Conservation (phyloP, 1,284 basidiomycete genomes). For the Tilletia caries region DNA sequence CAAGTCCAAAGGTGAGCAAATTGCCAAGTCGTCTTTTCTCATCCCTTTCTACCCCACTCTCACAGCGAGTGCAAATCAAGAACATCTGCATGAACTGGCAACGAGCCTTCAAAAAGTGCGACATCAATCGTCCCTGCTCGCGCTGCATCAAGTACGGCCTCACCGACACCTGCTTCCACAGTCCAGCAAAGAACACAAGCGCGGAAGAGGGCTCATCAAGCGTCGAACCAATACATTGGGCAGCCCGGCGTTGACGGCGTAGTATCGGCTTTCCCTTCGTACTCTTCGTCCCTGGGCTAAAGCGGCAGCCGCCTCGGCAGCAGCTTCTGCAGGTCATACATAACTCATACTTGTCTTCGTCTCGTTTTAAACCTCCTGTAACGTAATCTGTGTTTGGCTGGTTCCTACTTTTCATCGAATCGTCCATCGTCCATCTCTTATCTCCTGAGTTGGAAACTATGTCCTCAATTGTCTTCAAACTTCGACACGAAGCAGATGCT, state of each 20-base stretch:
- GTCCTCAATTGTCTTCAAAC: too few relatives aligned
- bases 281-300: too few relatives aligned
- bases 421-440: too few relatives aligned
- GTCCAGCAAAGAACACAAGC: conserved; percentile 76
- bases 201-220: conserved; percentile 85
- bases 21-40: background rate
- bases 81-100: conserved; percentile 84
- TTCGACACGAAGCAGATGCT: too few relatives aligned
- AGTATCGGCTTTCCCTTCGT: too few relatives aligned
- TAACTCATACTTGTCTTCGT: too few relatives aligned
- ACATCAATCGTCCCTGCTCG: conserved; percentile 77
- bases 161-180: conserved; percentile 73
- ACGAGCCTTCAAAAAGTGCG: conserved; percentile 85
- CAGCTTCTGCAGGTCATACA: background rate
- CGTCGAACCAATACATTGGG: conserved; percentile 56
- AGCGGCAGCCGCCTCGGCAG: background rate
- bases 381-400: too few relatives aligned
- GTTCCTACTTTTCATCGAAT: too few relatives aligned
- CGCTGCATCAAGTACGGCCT: conserved; percentile 81
- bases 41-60: background rate
- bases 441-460: too few relatives aligned
- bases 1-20: conserved; percentile 12
- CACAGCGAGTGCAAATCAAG: conserved; percentile 76
- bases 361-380: too few relatives aligned
- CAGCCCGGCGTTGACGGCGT: background rate